Percentiles rank a stretch among this genome's conserved stretches.
Evolutionary conservation across 2,329 filamentous ascomycete species (phyloP).

Genomic region (Arthrinium phaeospermum): DNA sequence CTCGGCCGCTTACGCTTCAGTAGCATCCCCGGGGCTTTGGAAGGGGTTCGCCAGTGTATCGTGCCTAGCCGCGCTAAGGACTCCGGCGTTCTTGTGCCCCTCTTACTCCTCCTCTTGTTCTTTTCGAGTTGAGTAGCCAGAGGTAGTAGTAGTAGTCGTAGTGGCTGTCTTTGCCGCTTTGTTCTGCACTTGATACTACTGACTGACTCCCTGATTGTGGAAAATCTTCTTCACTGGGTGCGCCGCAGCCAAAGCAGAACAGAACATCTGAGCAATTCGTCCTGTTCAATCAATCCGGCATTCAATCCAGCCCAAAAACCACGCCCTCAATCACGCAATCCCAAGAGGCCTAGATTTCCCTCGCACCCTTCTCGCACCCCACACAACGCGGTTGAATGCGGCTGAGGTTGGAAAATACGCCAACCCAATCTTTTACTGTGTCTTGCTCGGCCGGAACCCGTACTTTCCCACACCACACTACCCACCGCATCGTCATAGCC

Average conservation of each 20-base stretch:
- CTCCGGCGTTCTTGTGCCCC: neutral
- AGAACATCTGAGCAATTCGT: neutral
- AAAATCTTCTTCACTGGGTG: neutral
- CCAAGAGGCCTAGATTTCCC: neutral
- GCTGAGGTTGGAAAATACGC: slow-evolving; percentile 13
- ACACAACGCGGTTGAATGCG: slow-evolving; percentile 9
- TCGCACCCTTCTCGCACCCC: neutral
- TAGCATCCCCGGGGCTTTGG: neutral
- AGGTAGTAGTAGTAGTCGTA: slow-evolving; percentile 1
- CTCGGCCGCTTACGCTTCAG: slow-evolving; percentile 1
- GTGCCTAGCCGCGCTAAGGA: neutral
- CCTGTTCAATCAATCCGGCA: neutral
- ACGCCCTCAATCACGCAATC: neutral
- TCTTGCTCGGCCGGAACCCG: slow-evolving; percentile 3
- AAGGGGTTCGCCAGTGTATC: slow-evolving; percentile 3
- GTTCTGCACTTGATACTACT: slow-evolving; percentile 1
- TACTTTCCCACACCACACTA: slow-evolving; percentile 10
- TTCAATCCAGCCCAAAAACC: neutral
- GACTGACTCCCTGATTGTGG: neutral
- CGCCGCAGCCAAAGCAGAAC: neutral
- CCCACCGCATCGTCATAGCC: slow-evolving; percentile 19
- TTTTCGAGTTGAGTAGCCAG: neutral
- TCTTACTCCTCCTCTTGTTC: neutral
- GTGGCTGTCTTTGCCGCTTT: slow-evolving; percentile 10
- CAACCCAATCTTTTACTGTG: slow-evolving; percentile 8